Conservation (phyloP, 225 moss, liverwort and hornwort species). For the Anthoceros angustus region DNA sequence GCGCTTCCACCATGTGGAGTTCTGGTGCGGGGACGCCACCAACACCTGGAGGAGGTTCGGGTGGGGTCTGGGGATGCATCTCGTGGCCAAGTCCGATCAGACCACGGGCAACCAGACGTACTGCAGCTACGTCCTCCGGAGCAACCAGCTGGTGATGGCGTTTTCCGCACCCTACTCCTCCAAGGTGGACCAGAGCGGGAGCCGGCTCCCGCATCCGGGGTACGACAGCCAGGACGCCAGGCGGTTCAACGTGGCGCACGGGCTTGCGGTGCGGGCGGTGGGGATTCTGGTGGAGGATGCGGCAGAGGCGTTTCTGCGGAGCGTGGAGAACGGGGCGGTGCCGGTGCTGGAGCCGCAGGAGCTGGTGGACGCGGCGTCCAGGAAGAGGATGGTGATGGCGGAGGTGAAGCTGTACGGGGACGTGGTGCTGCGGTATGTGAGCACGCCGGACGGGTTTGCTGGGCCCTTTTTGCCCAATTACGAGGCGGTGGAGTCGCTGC, state of each 20-base stretch:
- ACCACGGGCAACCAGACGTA: conserved; percentile 83
- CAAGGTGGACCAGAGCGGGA: conserved; percentile 48
- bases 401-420: conserved; percentile 79
- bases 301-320: conserved; percentile 34
- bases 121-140: conserved; percentile 69
- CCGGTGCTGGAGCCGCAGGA: conserved; percentile 42
- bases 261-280: conserved; percentile 69
- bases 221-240: conserved; percentile 38
- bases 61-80: conserved; percentile 96
- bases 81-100: conserved; percentile 88
- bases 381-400: conserved; percentile 49
- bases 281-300: conserved; percentile 76
- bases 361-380: conserved; percentile 28
- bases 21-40: conserved; percentile 94
- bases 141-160: conserved; percentile 58
- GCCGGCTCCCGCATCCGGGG: conserved; percentile 49
- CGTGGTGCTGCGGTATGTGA: conserved; percentile 69
- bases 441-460: conserved; percentile 56
- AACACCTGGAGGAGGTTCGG: conserved; percentile 82
- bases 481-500: conserved; percentile 57
- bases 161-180: conserved; percentile 82
- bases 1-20: conserved; percentile 86
- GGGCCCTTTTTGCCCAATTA: conserved; percentile 75
- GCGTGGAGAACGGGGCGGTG: conserved; percentile 60
- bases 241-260: conserved; percentile 45